phyloP scores from a whole-genome alignment of 2,329 filamentous ascomycete genomes.

The Tolypocladium paradoxum region DNA sequence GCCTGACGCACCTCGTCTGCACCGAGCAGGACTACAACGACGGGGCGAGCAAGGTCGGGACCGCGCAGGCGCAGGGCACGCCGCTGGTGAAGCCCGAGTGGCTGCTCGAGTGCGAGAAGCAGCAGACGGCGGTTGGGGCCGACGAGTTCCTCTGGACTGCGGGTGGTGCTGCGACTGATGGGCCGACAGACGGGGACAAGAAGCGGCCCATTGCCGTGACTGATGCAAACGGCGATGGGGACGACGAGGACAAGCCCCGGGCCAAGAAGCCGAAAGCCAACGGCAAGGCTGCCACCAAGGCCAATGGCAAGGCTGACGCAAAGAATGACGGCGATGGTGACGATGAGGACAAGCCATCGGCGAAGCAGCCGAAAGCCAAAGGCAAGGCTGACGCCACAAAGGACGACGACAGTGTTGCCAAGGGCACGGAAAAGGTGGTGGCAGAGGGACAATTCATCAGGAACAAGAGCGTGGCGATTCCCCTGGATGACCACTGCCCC shows the following conservation, averaged over 20 bases:
- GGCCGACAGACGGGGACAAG: slow-evolving; percentile 5
- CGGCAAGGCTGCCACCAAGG: slow-evolving; percentile 18
- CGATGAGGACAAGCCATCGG: slow-evolving; percentile 13
- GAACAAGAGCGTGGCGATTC: slow-evolving; percentile 33
- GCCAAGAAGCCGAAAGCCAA: slow-evolving; percentile 18
- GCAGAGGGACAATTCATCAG: slow-evolving; percentile 36
- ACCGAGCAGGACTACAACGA: slow-evolving; percentile 40
- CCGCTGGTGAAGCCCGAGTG: slow-evolving; percentile 50
- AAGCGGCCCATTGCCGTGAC: slow-evolving; percentile 14
- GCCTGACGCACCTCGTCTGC: slow-evolving; percentile 47
- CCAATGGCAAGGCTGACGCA: slow-evolving; percentile 18
- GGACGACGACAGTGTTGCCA: slow-evolving; percentile 16
- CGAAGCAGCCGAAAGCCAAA: slow-evolving; percentile 18
- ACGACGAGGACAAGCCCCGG: slow-evolving; percentile 14
- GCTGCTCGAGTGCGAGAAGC: slow-evolving; percentile 43
- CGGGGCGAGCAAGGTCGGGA: slow-evolving; percentile 38
- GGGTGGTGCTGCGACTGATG: not conserved
- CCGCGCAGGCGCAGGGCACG: slow-evolving; percentile 34
- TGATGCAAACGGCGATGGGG: slow-evolving; percentile 9
- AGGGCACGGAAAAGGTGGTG: slow-evolving; percentile 23
- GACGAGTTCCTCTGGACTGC: slow-evolving; percentile 15
- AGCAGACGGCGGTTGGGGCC: slow-evolving; percentile 12
- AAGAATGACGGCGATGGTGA: slow-evolving; percentile 14
- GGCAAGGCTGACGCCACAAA: slow-evolving; percentile 12
- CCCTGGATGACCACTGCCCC: slow-evolving; percentile 36